Evolutionary conservation across 2,329 filamentous ascomycete genomes (phyloP).

Genomic region (Epichloe sylvatica): DNA sequence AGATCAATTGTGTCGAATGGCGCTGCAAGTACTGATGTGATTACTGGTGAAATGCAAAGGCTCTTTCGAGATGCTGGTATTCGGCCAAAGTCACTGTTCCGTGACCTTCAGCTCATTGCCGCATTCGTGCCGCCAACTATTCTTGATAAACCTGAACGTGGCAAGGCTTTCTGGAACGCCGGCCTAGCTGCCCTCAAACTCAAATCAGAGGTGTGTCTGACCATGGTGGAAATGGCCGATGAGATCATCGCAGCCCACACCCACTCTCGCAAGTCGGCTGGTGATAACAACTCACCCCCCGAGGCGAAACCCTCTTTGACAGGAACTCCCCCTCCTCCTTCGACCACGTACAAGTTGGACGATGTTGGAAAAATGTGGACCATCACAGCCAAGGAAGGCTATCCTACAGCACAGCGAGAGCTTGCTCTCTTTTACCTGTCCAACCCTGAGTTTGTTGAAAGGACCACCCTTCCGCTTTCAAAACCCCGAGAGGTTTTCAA

Average conservation of each 20-base stretch:
- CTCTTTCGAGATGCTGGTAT: constrained; percentile 55
- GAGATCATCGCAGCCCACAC: constrained; percentile 48
- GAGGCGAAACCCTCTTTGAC: constrained; percentile 22
- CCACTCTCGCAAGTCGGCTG: constrained; percentile 39
- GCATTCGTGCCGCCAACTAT: constrained; percentile 48
- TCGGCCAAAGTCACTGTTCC: constrained; percentile 67
- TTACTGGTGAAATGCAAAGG: constrained; percentile 51
- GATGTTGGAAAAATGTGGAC: constrained; percentile 84
- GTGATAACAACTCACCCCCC: constrained; percentile 16
- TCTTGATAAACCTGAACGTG: constrained; percentile 47
- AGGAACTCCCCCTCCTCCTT: constrained; percentile 33
- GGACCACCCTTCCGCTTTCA: constrained; percentile 70
- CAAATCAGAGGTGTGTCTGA: constrained; percentile 75
- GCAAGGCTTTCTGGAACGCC: constrained; percentile 81
- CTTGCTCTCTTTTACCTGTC: constrained; percentile 87
- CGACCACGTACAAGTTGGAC: constrained; percentile 54
- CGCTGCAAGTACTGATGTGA: constrained; percentile 45
- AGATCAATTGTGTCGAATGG: constrained; percentile 35
- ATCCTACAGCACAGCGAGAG: constrained; percentile 74
- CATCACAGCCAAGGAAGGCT: constrained; percentile 83
- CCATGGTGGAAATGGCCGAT: constrained; percentile 53
- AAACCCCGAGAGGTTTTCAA: constrained; percentile 84
- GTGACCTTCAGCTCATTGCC: constrained; percentile 64
- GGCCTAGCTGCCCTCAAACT: constrained; percentile 76
- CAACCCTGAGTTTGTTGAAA: constrained; percentile 69